Conservation (phyloP, 768 basidiomycete species). For the Macrolepiota dolichaula region DNA sequence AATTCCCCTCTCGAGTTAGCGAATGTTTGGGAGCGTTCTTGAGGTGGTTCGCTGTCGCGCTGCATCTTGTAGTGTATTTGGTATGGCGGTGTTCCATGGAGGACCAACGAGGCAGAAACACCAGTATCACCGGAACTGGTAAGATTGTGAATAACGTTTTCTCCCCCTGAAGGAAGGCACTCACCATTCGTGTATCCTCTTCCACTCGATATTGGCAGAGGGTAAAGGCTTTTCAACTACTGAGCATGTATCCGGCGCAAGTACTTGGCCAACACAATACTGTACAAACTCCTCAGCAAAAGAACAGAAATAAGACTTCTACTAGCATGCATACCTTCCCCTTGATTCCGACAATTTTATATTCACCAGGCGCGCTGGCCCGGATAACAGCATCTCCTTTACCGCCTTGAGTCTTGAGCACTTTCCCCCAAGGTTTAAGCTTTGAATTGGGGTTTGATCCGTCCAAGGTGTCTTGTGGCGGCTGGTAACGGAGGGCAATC, state of each 20-base stretch:
- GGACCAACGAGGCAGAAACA: slow-evolving; percentile 79
- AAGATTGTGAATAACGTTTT: slow-evolving; percentile 1
- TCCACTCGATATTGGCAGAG: slow-evolving; percentile 84
- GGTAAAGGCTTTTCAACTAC: slow-evolving; percentile 77
- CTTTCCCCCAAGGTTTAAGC: slow-evolving; percentile 62
- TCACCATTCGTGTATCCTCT: slow-evolving; percentile 88
- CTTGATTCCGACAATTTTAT: slow-evolving; percentile 63
- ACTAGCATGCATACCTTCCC: slow-evolving; percentile 50
- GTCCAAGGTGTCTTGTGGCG: slow-evolving; percentile 32
- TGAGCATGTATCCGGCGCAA: slow-evolving; percentile 77
- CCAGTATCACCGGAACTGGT: slow-evolving; percentile 86
- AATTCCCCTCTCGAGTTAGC: slow-evolving; percentile 74
- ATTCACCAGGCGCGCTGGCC: slow-evolving; percentile 71
- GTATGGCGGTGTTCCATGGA: slow-evolving; percentile 91
- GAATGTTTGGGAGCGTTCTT: slow-evolving; percentile 58
- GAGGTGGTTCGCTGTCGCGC: slow-evolving; percentile 62
- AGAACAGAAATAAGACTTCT: slow-evolving; percentile 1
- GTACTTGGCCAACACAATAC: slow-evolving; percentile 79
- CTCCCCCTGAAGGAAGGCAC: slow-evolving; percentile 9
- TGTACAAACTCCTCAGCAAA: slow-evolving; percentile 19
- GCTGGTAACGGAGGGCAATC: slow-evolving; percentile 59
- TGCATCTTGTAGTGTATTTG: slow-evolving; percentile 74
- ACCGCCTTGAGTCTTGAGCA: slow-evolving; percentile 45
- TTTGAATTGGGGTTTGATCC: slow-evolving; percentile 33
- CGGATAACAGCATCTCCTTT: slow-evolving; percentile 40